Evolutionary conservation across 768 basidiomycete genomes (phyloP).

Genomic region (Pleurotus djamor): DNA sequence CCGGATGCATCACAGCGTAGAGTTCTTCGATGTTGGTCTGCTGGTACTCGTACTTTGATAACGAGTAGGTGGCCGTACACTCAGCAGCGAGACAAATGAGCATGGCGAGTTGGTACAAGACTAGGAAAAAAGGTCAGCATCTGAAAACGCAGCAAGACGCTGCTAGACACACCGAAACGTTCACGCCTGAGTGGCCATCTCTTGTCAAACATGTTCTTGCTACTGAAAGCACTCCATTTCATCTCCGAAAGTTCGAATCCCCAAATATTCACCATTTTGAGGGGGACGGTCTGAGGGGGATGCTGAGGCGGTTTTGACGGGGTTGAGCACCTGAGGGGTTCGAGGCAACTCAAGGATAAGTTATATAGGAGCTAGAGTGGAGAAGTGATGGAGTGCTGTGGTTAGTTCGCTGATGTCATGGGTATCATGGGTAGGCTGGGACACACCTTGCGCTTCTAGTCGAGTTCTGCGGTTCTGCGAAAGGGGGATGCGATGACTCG

Average conservation of each 20-base stretch:
- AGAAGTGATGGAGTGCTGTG: neutral
- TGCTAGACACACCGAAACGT: slow-evolving; percentile 22
- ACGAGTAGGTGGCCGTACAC: slow-evolving; percentile 32
- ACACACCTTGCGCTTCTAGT: too few species aligned
- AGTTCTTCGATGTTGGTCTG: slow-evolving; percentile 22
- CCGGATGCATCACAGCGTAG: neutral
- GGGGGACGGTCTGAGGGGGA: neutral
- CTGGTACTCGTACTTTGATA: slow-evolving; percentile 29
- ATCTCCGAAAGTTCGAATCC: slow-evolving; percentile 33
- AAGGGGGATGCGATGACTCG: neutral
- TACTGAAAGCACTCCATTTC: slow-evolving; percentile 27
- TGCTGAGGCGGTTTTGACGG: neutral
- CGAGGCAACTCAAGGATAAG: neutral
- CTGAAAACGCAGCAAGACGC: neutral
- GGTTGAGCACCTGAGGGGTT: neutral
- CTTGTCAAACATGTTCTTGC: slow-evolving; percentile 25
- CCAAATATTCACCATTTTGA: slow-evolving; percentile 24
- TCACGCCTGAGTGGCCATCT: slow-evolving; percentile 29
- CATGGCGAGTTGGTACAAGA: slow-evolving; percentile 23
- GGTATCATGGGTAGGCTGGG: too few species aligned
- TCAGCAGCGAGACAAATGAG: slow-evolving; percentile 28
- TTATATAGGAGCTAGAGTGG: neutral
- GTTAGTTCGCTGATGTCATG: too few species aligned
- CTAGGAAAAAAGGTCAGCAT: neutral
- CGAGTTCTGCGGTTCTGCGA: too few species aligned